These are phyloP conservation scores for Vinca major DNA, from an alignment of 305 asterid species.

Conservation along the genomic window DNA sequence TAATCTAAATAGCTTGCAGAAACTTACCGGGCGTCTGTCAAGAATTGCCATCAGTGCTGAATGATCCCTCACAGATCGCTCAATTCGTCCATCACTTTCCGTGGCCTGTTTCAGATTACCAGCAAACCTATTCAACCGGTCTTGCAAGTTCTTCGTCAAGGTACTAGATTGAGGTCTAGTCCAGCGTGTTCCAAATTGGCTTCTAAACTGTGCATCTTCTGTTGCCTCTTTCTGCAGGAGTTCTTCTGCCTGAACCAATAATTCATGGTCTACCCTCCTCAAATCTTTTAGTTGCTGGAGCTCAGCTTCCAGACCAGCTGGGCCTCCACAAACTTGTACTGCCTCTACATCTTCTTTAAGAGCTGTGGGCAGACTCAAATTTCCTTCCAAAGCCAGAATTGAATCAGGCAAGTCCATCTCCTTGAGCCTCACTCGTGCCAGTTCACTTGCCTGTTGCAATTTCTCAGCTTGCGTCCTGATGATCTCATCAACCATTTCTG, in stretches of 20 bases:
- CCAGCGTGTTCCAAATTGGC: conserved; percentile 91
- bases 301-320: conserved; percentile 83
- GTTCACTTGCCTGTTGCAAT: conserved; percentile 94
- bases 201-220: conserved; percentile 90
- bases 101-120: conserved; percentile 91
- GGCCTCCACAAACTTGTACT: conserved; percentile 95
- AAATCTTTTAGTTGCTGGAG: conserved; percentile 86
- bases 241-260: conserved; percentile 84
- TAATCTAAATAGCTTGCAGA: conserved; percentile 13
- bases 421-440: conserved; percentile 88
- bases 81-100: conserved; percentile 92
- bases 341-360: conserved; percentile 83
- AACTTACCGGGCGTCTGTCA: conserved; percentile 68
- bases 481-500: conserved; percentile 89
- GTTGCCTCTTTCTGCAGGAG: conserved; percentile 84
- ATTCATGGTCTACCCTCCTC: conserved; percentile 86
- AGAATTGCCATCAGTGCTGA: conserved; percentile 82
- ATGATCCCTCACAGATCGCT: conserved; percentile 88
- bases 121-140: conserved; percentile 86
- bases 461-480: conserved; percentile 93
- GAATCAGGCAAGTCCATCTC: conserved; percentile 98
- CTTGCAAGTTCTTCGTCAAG: conserved; percentile 75
- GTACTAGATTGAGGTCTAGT: conserved; percentile 96
- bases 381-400: conserved; percentile 83
- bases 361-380: conserved; percentile 46